phyloP scores from a whole-genome alignment of 345 rosid genomes.

The Camelina neglecta region DNA sequence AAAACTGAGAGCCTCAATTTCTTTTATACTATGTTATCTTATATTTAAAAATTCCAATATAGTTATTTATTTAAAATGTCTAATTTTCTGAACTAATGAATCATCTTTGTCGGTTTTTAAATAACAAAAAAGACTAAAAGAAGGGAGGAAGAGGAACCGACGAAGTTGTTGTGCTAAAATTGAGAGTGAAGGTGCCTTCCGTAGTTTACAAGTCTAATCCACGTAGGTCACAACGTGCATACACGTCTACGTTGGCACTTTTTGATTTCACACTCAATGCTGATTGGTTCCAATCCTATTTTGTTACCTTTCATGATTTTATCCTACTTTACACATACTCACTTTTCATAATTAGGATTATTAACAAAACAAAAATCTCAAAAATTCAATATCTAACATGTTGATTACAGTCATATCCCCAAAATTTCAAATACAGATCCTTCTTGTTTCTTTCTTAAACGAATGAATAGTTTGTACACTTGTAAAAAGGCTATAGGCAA shows the following conservation, averaged over 20 bases:
- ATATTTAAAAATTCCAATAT: background rate
- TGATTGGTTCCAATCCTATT: conserved; percentile 29
- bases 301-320: background rate
- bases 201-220: conserved; percentile 53
- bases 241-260: conserved; percentile 46
- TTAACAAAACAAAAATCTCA: background rate
- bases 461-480: background rate
- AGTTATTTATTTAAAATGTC: background rate
- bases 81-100: background rate
- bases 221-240: conserved; percentile 60
- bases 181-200: conserved; percentile 40
- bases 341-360: background rate
- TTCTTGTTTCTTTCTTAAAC: background rate
- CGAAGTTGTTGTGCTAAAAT: conserved; percentile 4
- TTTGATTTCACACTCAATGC: conserved; percentile 1
- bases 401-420: conserved; percentile 5
- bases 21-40: conserved; percentile 36
- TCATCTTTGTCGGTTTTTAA: conserved; percentile 33
- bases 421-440: background rate
- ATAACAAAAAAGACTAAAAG: conserved; percentile 7
- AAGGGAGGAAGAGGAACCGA: background rate
- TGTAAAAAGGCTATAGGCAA: background rate
- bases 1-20: conserved; percentile 14
- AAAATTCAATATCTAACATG: background rate
- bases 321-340: conserved; percentile 2